Base-by-base conservation (phyloP, 495 filamentous ascomycete species). In the Annulohypoxylon bovei region DNA sequence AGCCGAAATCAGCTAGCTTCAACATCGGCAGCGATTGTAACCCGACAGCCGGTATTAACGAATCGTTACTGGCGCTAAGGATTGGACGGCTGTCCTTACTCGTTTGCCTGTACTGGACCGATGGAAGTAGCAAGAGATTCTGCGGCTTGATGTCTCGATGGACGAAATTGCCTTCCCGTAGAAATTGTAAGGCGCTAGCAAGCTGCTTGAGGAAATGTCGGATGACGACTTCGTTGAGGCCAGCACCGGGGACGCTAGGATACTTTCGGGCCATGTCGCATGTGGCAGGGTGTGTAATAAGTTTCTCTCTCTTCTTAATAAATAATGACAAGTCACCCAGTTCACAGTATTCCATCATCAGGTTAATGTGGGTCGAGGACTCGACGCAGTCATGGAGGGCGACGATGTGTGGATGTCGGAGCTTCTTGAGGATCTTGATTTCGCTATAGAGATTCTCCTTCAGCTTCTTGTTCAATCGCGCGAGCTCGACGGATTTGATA, bases 281-380 rank as follows among this genome's bases (percentile, higher is more conserved):
- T 1, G 94, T 94, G 23, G 88, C 90, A 32, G 89, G 88, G 77
- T 97, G 90, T 9, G 88, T 87, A 22, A 81, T 85, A 7, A 97
- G 84, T 49, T 86, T 91, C 47, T 95, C 91, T 52, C 95, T 88
- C 77, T 93, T 94, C 83, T 94, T 97, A 82, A 98, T 97, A 79
- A 99, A 98, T 9, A 93, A 81, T 6, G 95, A 95, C 58, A 99
- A 79, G 75, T 99, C 95, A 27, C 95, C 94, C 32, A 99, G 83
- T 73, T 96, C 92, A 80, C 95, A 99, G 80, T 94, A 98, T 78
- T 99, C 96, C 96, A 98, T 99, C 50, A 98, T 91, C 18, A 99
- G 86, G 80, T 99, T 94, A 78, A 98, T 97, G 64, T 97, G 93
- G 18, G 90, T 89, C 5, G 86, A 80, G 3, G 92, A 89, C 76